A percentile compares a stretch with the other conserved stretches of the same genome.
Evolutionary conservation across 106 monocot species (phyloP).

Genomic region (Amphibolis antarctica): DNA sequence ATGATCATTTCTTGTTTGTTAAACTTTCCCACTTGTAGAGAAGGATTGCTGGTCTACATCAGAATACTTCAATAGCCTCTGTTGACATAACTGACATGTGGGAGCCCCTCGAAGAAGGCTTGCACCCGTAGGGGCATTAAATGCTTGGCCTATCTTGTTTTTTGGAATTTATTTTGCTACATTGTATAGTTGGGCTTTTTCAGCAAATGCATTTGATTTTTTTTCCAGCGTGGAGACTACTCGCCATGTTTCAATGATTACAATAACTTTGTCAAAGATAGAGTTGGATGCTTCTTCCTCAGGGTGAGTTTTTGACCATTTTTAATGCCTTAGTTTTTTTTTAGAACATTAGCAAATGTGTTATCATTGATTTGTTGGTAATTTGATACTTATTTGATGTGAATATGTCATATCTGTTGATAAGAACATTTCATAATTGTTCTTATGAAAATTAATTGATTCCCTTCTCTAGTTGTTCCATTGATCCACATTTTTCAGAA

Average conservation of each 20-base stretch:
- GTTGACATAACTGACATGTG: constrained; percentile 22
- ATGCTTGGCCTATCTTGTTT: neutral
- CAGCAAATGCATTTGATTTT: neutral
- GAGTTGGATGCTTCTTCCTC: constrained; percentile 10
- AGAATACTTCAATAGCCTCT: constrained; percentile 8
- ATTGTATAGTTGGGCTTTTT: neutral
- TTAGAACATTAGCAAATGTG: too few species aligned
- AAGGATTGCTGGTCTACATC: constrained; percentile 25
- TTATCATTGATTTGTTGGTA: too few species aligned
- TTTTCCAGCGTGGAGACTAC: constrained; percentile 16
- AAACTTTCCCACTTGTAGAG: constrained; percentile 7
- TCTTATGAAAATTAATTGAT: too few species aligned
- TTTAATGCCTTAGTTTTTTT: too few species aligned
- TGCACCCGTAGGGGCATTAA: constrained; percentile 13
- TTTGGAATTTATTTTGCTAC: neutral
- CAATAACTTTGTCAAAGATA: constrained; percentile 20
- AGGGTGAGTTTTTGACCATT: constrained; percentile 9
- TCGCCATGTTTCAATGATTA: constrained; percentile 24
- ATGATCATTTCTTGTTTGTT: neutral
- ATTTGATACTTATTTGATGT: too few species aligned
- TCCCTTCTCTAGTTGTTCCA: too few species aligned
- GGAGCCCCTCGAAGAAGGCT: constrained; percentile 25
- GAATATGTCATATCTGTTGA: too few species aligned
- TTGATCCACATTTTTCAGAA: too few species aligned
- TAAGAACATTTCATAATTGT: too few species aligned